Evolutionary conservation across 2,329 filamentous ascomycete species (phyloP), one percentile per base, ranked within the genome.

Genomic region (Talaromyces amestolkiae): DNA sequence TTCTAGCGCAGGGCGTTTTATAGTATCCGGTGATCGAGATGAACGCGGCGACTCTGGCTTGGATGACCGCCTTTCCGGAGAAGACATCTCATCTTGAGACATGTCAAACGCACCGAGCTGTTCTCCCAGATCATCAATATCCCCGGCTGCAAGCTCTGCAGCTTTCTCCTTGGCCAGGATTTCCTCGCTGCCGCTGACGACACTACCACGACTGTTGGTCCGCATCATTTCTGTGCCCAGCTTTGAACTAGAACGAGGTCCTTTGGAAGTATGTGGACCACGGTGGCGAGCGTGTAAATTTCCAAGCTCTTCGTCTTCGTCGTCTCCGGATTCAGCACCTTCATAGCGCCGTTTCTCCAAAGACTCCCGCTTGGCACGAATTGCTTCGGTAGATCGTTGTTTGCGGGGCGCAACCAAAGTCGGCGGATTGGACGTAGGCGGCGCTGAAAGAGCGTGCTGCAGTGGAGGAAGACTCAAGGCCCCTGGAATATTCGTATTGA

Each of bases 161-260:
- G 70, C 41, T 49, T 71, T 74, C 68, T 74, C 76, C 66, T 71
- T 75, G 58, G 71, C 73, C 41, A 77, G 65, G 8, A 75, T 67
- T 41, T 81, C 79, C 53, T 82, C 80, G 59, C 75, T 76, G 60
- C 77, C 79, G 63, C 80, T 82, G 43, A 82, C 80, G 37, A 91
- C 86, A 73, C 93, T 97, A 58, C 96, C 94, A 71, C 94, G 90
- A 73, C 92, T 97, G 76, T 97, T 96, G 22, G 94, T 96, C 58
- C 94, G 88, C 92, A 97, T 94, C 94, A 98, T 97, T 77, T 98
- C 94, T 59, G 93, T 95, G 1, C 93, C 93, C 1, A 98, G 85
- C 77, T 97, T 97, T 0, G 93, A 97, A 63, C 90, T 91, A 13
- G 91, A 89, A 27, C 91, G 84, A 43, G 83, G 82, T 17, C 79